phyloP scores from a whole-genome alignment of 257 asterid species.

The Verbascum thapsus region DNA sequence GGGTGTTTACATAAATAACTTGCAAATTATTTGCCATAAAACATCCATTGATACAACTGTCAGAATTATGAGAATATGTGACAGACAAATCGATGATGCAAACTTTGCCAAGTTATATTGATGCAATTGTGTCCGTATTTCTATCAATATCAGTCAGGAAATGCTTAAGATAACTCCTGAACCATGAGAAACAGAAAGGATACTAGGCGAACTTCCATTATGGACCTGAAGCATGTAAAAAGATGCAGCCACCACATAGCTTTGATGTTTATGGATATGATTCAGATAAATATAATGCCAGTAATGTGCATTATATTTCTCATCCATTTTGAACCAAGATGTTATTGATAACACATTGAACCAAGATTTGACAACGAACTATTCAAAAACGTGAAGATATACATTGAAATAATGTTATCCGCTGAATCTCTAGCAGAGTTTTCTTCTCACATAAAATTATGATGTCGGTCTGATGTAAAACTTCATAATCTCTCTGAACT shows the following conservation, averaged over 20 bases:
- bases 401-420: neutral
- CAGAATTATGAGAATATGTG: neutral
- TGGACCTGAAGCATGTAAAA: neutral
- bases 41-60: neutral
- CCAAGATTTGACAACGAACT: slow-evolving; percentile 8
- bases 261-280: neutral
- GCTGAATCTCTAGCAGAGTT: slow-evolving; percentile 17
- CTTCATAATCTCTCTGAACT: neutral
- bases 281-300: neutral
- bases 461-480: neutral
- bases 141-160: neutral
- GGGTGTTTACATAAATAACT: neutral
- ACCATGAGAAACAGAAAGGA: neutral
- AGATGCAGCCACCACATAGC: neutral
- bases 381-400: neutral
- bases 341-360: slow-evolving; percentile 11
- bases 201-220: neutral
- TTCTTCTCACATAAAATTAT: neutral
- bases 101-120: neutral
- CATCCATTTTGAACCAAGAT: no score
- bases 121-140: neutral
- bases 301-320: neutral
- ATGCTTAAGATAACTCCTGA: neutral
- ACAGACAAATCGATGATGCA: neutral
- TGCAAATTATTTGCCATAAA: neutral